Evolutionary conservation across 129 eudicot species (phyloP).

Genomic region (Scalesia atractyloides): DNA sequence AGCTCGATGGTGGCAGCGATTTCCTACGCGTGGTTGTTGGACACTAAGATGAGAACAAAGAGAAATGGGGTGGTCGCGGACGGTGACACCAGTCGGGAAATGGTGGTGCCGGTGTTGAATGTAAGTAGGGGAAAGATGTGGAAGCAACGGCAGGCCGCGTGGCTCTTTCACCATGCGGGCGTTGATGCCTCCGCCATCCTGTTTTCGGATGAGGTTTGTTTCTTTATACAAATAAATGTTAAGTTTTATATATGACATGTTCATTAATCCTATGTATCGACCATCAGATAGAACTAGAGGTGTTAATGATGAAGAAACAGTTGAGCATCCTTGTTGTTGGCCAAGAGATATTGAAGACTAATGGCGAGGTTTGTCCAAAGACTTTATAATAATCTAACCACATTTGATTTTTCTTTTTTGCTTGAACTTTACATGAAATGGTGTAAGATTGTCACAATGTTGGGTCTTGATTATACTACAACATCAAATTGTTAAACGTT

Average conservation of each 20-base stretch:
- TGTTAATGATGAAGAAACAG: conserved; percentile 70
- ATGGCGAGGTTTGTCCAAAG: conserved; percentile 50
- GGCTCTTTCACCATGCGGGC: conserved; percentile 82
- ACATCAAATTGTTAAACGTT: background rate
- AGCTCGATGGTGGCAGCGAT: conserved; percentile 88
- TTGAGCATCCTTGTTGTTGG: conserved; percentile 72
- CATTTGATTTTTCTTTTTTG: too few relatives aligned
- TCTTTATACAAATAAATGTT: background rate
- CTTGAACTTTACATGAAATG: too few relatives aligned
- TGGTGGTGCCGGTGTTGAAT: conserved; percentile 80
- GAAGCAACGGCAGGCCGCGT: conserved; percentile 79
- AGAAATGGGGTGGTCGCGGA: conserved; percentile 26
- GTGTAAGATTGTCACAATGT: background rate
- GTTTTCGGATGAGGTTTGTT: conserved; percentile 69
- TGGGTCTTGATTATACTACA: background rate
- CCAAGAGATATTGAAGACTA: conserved; percentile 66
- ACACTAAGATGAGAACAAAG: conserved; percentile 43
- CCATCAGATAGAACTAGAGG: conserved; percentile 72
- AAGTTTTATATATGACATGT: background rate
- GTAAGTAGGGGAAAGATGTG: conserved; percentile 79
- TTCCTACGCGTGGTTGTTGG: conserved; percentile 73
- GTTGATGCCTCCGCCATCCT: conserved; percentile 64
- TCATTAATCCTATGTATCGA: background rate
- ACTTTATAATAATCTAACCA: background rate
- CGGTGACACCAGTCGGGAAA: conserved; percentile 28